These are phyloP conservation scores for Metarhizium anisopliae DNA, from an alignment of 2,329 filamentous ascomycete genomes.

Conservation along the genomic window DNA sequence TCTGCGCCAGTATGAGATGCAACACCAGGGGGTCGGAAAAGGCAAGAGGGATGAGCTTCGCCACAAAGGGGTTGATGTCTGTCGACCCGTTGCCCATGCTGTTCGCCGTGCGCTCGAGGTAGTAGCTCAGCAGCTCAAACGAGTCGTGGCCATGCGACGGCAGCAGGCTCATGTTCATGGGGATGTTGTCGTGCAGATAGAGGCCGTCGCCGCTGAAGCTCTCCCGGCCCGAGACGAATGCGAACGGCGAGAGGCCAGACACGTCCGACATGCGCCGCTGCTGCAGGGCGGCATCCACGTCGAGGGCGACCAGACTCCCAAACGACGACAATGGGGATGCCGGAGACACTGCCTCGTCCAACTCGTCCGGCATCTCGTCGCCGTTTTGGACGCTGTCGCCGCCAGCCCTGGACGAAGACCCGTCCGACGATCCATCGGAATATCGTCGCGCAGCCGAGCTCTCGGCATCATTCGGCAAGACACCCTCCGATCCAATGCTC, in stretches of 20 bases:
- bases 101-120: conserved; percentile 32
- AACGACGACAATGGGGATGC: background rate
- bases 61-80: conserved; percentile 34
- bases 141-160: conserved; percentile 24
- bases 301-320: background rate
- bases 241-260: background rate
- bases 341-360: background rate
- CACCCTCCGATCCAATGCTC: too few species aligned
- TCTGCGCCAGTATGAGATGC: conserved; percentile 37
- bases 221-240: conserved; percentile 3
- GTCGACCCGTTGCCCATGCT: conserved; percentile 40
- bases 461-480: background rate
- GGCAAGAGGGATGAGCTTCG: conserved; percentile 34
- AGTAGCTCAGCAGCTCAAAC: conserved; percentile 36
- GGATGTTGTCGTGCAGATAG: conserved; percentile 8
- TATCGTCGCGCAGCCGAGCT: background rate
- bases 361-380: background rate
- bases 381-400: background rate
- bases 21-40: conserved; percentile 35
- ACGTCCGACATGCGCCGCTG: background rate
- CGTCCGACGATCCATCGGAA: background rate
- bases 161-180: conserved; percentile 20
- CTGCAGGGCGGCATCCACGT: background rate
- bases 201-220: background rate
- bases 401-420: background rate